Conservation (phyloP, 257 asterid species). For the Pogostemon cablin region DNA sequence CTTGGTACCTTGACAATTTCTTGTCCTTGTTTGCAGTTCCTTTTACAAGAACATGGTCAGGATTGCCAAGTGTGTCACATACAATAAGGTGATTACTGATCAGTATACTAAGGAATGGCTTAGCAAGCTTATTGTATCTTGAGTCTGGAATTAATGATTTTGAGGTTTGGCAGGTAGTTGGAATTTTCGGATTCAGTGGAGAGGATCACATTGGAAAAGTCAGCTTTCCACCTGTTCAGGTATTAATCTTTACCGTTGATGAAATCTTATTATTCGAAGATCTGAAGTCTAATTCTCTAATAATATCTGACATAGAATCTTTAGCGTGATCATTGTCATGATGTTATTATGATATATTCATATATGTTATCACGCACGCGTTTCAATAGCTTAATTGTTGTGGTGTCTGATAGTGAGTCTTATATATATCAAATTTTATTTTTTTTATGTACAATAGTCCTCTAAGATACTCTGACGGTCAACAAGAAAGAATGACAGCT, state of each 20-base stretch:
- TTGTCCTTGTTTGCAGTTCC: slow-evolving; percentile 50
- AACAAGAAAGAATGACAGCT: slow-evolving; percentile 15
- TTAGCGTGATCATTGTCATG: neutral
- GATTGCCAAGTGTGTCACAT: slow-evolving; percentile 84
- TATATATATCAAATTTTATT: neutral
- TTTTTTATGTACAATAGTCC: neutral
- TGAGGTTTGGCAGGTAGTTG: slow-evolving; percentile 61
- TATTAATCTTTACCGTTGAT: slow-evolving; percentile 29
- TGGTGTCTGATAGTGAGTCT: neutral
- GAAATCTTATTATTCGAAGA: neutral
- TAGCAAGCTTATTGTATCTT: neutral
- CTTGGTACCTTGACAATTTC: slow-evolving; percentile 15
- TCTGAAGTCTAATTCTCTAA: slow-evolving; percentile 9
- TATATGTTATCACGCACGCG: neutral
- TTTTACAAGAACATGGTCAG: slow-evolving; percentile 90
- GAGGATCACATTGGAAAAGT: slow-evolving; percentile 97
- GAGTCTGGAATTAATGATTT: slow-evolving; percentile 22
- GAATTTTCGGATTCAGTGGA: slow-evolving; percentile 91
- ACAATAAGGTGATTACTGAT: slow-evolving; percentile 65
- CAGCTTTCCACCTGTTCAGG: slow-evolving; percentile 97
- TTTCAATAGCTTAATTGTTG: neutral
- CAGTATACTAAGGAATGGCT: neutral
- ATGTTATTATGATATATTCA: neutral
- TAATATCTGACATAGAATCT: neutral
- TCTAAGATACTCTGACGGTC: neutral